Base-by-base conservation (phyloP, 2,329 filamentous ascomycete species). In the Rutstroemia sp. region DNA sequence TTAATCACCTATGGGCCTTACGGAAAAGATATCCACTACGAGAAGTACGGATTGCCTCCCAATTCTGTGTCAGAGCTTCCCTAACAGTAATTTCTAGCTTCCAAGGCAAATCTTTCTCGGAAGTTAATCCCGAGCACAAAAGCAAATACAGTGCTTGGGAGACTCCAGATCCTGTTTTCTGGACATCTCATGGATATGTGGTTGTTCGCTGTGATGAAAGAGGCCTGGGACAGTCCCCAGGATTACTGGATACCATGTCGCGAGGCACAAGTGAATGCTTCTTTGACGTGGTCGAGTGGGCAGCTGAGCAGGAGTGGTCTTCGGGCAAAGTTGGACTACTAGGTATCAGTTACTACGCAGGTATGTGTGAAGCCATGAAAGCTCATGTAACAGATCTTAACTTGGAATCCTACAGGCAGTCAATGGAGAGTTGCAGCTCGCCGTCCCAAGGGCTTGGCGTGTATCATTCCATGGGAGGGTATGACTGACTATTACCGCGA, bases 1-100 rank as follows among this genome's bases (percentile, higher is more conserved):
- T 68, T 89, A 8, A 80, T 86, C 2, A 89, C 85, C 0, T 89
- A 89, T 61, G 86, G 86, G 0, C 86, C 86, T 0, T 89, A 89
- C 60, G 86, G 86, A 47, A 89, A 89, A 63, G 85, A 89, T 62
- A 86, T 88, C 38, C 79, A 76, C 19, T 88, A 88, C 66, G 72
- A 75, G 57, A 72, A 76, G 73, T 76, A 63, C 61, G 69, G 12
- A 34, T 34, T 34, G 10, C 12, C 3, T 5, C 9, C 30, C 30
- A 52, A 54, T 3, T n/a, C 10, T 3, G 19, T n/a, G 5, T 25
- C 25, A 42, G 44, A 16, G 5, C 8, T 19, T 30, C 50, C 10
- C 25, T 34, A 34, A 45, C 12, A n/a, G 34, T 25, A 21, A 38
- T 19, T 2, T 27, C 8, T 23, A 76, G 68, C 59, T 82, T 82